Evolutionary conservation across 1,284 basidiomycete genomes (phyloP).

Genomic region (Mycena citricolor): DNA sequence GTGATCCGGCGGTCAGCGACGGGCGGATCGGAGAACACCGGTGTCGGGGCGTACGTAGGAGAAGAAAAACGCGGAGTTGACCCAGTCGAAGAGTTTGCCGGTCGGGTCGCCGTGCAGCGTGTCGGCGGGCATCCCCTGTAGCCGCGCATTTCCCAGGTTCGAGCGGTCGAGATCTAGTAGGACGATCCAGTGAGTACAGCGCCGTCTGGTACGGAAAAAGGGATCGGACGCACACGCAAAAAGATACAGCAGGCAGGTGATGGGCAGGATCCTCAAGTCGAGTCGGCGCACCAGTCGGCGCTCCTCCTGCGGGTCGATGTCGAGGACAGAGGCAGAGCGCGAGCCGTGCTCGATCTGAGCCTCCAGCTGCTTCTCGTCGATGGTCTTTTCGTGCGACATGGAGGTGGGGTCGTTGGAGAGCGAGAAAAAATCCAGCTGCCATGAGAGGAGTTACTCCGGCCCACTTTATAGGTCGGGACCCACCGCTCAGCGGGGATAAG

Average conservation of each 20-base stretch:
- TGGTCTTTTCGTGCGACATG: conserved; percentile 1
- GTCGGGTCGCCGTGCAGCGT: conserved; percentile 65
- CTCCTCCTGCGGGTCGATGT: conserved; percentile 41
- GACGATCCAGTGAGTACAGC: conserved; percentile 4
- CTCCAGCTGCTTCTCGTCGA: conserved; percentile 6
- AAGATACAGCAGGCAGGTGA: conserved; percentile 69
- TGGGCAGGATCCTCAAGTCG: conserved; percentile 66
- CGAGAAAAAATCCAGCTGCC: too few relatives aligned
- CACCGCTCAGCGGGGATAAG: too few relatives aligned
- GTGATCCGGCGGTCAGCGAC: not conserved
- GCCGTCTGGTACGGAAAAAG: conserved; percentile 11
- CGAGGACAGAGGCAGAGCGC: conserved; percentile 8
- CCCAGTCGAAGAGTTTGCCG: conserved; percentile 69
- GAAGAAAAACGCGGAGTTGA: conserved; percentile 74
- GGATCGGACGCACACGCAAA: conserved; percentile 62
- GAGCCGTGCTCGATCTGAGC: conserved; percentile 13
- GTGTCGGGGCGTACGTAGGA: conserved; percentile 66
- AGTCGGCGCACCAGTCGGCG: conserved; percentile 61
- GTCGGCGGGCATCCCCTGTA: conserved; percentile 65
- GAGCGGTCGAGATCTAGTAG: conserved; percentile 72
- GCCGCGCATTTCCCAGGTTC: conserved; percentile 74
- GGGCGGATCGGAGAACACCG: not conserved
- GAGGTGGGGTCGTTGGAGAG: too few relatives aligned
- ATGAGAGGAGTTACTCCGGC: too few relatives aligned
- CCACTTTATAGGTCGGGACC: too few relatives aligned